Evolutionary conservation across 2,329 filamentous ascomycete species (phyloP).

Genomic region (Apiospora phragmitis): DNA sequence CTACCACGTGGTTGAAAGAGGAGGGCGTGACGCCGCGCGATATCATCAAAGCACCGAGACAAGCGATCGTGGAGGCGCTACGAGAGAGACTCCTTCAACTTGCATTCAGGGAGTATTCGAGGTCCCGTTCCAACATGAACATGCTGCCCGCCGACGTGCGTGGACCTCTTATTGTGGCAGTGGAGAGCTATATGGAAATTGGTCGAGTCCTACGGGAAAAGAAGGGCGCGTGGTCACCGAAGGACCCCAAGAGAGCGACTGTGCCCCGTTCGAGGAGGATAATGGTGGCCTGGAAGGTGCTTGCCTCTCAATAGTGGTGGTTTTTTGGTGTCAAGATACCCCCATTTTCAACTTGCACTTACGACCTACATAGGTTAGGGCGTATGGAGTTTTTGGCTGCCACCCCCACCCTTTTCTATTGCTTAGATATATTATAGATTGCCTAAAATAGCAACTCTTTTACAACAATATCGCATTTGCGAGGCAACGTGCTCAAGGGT

Average conservation of each 20-base stretch:
- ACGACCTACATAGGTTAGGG: not conserved
- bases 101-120: slow-evolving; percentile 61
- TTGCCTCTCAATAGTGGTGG: slow-evolving; percentile 15
- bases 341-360: not conserved
- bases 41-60: slow-evolving; percentile 52
- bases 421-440: not conserved
- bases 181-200: slow-evolving; percentile 78
- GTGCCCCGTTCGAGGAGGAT: slow-evolving; percentile 30
- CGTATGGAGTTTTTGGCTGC: not conserved
- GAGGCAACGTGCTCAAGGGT: not conserved
- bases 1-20: slow-evolving; percentile 62
- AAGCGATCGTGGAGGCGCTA: slow-evolving; percentile 48
- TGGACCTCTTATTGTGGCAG: slow-evolving; percentile 66
- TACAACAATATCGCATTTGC: not conserved
- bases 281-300: slow-evolving; percentile 34
- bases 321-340: slow-evolving; percentile 9
- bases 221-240: slow-evolving; percentile 21
- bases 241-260: slow-evolving; percentile 27
- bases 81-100: slow-evolving; percentile 56
- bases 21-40: slow-evolving; percentile 53
- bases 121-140: slow-evolving; percentile 58
- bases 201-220: slow-evolving; percentile 57
- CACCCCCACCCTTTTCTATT: not conserved
- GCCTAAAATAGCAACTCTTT: not conserved
- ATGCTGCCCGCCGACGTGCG: slow-evolving; percentile 59